A percentile compares a stretch with the other conserved stretches of the same genome.
These are phyloP conservation scores for Colletotrichum agaves DNA, from an alignment of 2,329 filamentous ascomycete genomes.

Conservation along the genomic window DNA sequence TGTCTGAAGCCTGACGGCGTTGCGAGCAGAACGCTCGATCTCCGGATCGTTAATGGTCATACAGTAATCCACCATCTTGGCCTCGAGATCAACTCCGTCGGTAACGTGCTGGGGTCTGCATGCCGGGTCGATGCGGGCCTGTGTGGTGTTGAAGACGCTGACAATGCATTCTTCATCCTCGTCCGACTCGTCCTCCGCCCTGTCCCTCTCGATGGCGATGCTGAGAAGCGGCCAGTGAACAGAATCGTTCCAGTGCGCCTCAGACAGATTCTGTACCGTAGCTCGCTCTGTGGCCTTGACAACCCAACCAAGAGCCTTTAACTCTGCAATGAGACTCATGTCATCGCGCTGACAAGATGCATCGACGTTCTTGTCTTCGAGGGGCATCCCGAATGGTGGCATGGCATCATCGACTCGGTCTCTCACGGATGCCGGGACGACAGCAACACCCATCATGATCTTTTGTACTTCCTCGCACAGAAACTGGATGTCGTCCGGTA, in stretches of 20 bases:
- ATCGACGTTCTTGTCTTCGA: not conserved
- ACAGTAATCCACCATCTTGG: not conserved
- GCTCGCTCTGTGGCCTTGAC: not conserved
- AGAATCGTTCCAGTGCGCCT: not conserved
- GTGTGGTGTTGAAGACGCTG: not conserved
- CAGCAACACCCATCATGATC: not conserved
- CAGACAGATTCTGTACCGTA: not conserved
- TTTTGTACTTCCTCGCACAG: not conserved
- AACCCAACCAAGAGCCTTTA: not conserved
- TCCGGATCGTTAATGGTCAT: not conserved
- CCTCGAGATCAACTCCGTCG: not conserved
- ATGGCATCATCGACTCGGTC: too few relatives aligned
- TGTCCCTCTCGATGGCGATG: not conserved
- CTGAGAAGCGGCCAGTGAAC: not conserved
- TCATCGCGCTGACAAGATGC: not conserved
- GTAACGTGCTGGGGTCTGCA: not conserved
- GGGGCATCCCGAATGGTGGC: too few relatives aligned
- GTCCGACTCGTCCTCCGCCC: not conserved
- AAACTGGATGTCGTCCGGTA: not conserved
- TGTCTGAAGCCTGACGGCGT: not conserved
- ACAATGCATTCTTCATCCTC: not conserved
- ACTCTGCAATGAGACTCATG: not conserved
- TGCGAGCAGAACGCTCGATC: not conserved
- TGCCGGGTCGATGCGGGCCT: not conserved
- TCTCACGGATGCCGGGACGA: not conserved